phyloP scores from a whole-genome alignment of 257 asterid species.

The Thymus quinquecostatus region DNA sequence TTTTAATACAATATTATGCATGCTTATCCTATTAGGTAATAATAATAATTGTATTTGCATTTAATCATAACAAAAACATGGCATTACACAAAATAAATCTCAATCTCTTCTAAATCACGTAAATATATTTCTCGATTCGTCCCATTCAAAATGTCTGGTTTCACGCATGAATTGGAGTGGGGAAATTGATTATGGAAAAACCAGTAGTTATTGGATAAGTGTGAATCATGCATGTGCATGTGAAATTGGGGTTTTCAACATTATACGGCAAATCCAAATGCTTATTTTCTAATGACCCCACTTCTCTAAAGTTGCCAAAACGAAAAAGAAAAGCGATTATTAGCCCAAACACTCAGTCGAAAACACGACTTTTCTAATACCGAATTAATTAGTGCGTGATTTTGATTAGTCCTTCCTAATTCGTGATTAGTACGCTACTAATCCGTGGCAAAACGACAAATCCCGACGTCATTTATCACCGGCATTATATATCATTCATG shows the following conservation, averaged over 20 bases:
- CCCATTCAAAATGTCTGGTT: background rate
- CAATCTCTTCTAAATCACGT: too few species aligned
- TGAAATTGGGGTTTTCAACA: conserved; percentile 32
- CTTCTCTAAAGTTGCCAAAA: conserved; percentile 20
- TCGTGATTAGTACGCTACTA: conserved; percentile 21
- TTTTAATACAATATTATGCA: too few species aligned
- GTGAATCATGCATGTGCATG: conserved; percentile 35
- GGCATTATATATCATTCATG: background rate
- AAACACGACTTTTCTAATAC: conserved; percentile 30
- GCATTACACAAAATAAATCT: background rate
- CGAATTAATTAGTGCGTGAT: conserved; percentile 19
- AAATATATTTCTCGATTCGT: too few species aligned
- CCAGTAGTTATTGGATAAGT: conserved; percentile 4
- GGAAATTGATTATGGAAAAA: background rate
- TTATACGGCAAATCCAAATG: conserved; percentile 34
- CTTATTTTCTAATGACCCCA: conserved; percentile 31
- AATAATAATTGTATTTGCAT: background rate
- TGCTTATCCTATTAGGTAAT: background rate
- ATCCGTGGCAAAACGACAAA: conserved; percentile 7
- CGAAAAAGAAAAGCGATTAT: conserved; percentile 6
- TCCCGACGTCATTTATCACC: conserved; percentile 13
- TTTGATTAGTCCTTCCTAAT: conserved; percentile 13
- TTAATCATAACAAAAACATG: background rate
- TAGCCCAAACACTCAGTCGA: background rate
- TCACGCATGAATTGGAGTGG: too few species aligned